Conservation (phyloP, 2,329 filamentous ascomycete genomes). For the Juglanconis sp. region DNA sequence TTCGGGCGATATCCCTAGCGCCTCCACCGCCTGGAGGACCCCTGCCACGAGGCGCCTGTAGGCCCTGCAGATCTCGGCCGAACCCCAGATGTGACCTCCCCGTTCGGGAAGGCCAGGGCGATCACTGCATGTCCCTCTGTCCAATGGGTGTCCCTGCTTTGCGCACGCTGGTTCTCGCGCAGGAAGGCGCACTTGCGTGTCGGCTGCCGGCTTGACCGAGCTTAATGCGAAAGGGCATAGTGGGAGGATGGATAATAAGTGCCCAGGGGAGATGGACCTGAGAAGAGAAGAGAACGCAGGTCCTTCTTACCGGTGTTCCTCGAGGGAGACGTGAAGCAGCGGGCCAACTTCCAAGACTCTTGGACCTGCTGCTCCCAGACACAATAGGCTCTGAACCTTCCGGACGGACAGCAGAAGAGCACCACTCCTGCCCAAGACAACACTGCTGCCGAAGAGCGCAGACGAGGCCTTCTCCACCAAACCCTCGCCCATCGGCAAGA, state of each 20-base stretch:
- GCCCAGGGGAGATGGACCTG: no score
- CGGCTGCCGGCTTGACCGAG: not conserved
- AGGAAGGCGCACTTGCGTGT: not conserved
- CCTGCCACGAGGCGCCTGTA: not conserved
- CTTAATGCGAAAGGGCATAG: not conserved
- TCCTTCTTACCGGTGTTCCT: no score
- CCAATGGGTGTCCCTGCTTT: not conserved
- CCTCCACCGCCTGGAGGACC: not conserved
- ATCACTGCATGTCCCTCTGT: not conserved
- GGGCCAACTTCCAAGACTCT: no score
- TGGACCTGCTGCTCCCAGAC: not conserved
- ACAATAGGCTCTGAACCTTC: no score
- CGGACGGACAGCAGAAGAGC: not conserved
- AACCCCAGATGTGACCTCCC: constrained; percentile 5
- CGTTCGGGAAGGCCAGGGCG: not conserved
- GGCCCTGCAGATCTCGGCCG: constrained; percentile 3
- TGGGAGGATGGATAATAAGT: not conserved
- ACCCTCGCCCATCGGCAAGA: not conserved
- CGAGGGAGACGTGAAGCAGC: no score
- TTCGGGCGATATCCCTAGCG: not conserved
- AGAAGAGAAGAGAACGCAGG: no score
- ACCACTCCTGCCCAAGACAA: not conserved
- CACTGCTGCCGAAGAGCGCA: not conserved
- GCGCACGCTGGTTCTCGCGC: not conserved
- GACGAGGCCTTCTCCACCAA: not conserved